These are phyloP conservation scores for Venustampulla echinocandica DNA, from an alignment of 495 filamentous ascomycete genomes.

Conservation along the genomic window DNA sequence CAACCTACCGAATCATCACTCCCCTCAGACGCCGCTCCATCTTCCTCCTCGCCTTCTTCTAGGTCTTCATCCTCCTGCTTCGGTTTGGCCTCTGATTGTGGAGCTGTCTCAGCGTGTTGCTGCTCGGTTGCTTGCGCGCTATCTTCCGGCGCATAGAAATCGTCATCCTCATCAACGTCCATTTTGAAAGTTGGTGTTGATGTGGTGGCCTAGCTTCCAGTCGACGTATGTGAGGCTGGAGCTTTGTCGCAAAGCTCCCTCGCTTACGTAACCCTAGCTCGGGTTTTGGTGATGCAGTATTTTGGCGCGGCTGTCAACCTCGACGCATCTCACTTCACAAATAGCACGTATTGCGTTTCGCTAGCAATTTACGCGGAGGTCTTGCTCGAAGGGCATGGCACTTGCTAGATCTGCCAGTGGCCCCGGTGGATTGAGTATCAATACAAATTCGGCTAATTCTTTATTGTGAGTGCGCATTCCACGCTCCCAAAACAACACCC, in stretches of 20 bases:
- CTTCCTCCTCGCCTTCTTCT: slow-evolving; percentile 66
- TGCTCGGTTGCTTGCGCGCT: slow-evolving; percentile 9
- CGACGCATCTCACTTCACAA: slow-evolving; percentile 4
- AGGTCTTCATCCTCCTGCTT: slow-evolving; percentile 35
- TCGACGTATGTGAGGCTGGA: neutral
- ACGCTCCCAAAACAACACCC: neutral
- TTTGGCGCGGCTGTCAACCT: slow-evolving; percentile 8
- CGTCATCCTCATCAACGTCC: slow-evolving; percentile 64
- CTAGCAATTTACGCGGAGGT: neutral
- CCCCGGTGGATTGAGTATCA: slow-evolving; percentile 63
- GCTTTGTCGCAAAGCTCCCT: slow-evolving; percentile 4
- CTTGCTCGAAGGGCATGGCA: slow-evolving; percentile 29
- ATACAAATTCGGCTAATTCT: slow-evolving; percentile 64
- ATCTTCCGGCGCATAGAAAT: slow-evolving; percentile 53
- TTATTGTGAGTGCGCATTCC: slow-evolving; percentile 48
- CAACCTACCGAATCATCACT: slow-evolving; percentile 7
- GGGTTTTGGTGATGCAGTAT: too few relatives aligned
- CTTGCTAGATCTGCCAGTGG: slow-evolving; percentile 55
- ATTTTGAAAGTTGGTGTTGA: slow-evolving; percentile 29
- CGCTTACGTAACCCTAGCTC: slow-evolving; percentile 14
- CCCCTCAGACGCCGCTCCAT: slow-evolving; percentile 47
- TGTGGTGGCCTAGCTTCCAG: neutral
- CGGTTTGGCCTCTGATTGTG: slow-evolving; percentile 2
- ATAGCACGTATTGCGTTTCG: neutral
- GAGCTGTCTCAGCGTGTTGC: slow-evolving; percentile 13